Conservation (phyloP, 2,329 filamentous ascomycete genomes). For the Colletotrichum sp. region DNA sequence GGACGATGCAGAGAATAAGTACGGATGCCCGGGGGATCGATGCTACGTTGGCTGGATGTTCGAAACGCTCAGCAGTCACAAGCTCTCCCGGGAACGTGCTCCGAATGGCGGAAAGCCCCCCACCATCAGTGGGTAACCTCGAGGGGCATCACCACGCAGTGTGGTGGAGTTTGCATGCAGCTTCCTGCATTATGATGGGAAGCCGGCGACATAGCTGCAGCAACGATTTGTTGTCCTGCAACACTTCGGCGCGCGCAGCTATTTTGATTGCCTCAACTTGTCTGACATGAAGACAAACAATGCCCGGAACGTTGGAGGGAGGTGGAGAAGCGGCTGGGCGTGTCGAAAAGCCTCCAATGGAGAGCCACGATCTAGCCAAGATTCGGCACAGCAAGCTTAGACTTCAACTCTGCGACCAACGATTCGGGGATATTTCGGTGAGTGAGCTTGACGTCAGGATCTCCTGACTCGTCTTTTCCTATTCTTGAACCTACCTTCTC, state of each 20-base stretch:
- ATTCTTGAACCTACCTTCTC: background rate
- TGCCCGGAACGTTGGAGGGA: conserved; percentile 2
- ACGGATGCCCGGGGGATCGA: conserved; percentile 1
- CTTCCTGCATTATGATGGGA: background rate
- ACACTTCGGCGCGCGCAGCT: background rate
- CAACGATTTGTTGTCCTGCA: conserved; percentile 8
- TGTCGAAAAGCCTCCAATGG: conserved; percentile 6
- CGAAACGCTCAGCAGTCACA: conserved; percentile 8
- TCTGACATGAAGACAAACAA: background rate
- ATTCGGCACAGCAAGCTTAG: conserved; percentile 16
- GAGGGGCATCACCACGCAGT: background rate
- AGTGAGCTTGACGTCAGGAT: conserved; percentile 8
- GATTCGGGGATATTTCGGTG: conserved; percentile 15
- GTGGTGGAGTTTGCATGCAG: background rate
- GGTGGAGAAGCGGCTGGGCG: conserved; percentile 3
- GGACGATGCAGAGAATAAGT: background rate
- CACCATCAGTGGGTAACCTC: background rate
- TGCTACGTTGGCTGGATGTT: conserved; percentile 3
- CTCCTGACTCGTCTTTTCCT: conserved; percentile 6
- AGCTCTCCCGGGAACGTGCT: background rate
- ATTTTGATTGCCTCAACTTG: conserved; percentile 9
- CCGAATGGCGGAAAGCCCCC: background rate
- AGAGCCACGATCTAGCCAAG: conserved; percentile 12
- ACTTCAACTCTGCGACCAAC: conserved; percentile 12
- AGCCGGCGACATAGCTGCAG: background rate